Evolutionary conservation across 2,329 filamentous ascomycete species (phyloP).

Genomic region (Chaetomiaceae sp.): DNA sequence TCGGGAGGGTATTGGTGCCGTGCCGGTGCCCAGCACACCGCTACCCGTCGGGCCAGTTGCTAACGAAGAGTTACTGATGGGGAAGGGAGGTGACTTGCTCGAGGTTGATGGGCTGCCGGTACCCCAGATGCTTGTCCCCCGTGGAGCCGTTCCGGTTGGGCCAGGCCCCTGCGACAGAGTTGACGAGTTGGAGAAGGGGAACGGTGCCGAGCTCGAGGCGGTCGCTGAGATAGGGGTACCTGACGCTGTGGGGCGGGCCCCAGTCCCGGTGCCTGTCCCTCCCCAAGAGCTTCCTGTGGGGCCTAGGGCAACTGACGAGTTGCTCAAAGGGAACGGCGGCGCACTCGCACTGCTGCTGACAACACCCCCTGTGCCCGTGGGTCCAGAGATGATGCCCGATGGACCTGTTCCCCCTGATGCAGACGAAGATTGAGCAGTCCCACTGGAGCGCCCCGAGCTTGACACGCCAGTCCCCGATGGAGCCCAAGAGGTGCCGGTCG

Average conservation of each 20-base stretch:
- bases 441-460: background rate
- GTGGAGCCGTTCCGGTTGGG: background rate
- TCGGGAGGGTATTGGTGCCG: background rate
- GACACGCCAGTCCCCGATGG: background rate
- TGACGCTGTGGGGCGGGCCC: background rate
- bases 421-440: background rate
- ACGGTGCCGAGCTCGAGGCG: slow-evolving; percentile 5
- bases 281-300: no score
- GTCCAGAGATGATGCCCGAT: background rate
- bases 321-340: slow-evolving; percentile 14
- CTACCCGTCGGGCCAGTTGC: background rate
- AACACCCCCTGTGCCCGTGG: background rate
- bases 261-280: slow-evolving; percentile 8
- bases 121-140: background rate
- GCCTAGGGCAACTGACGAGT: slow-evolving; percentile 3
- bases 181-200: slow-evolving; percentile 10
- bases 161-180: background rate
- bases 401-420: slow-evolving; percentile 3
- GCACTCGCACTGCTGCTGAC: slow-evolving; percentile 1
- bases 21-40: background rate
- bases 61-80: slow-evolving; percentile 9
- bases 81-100: slow-evolving; percentile 4
- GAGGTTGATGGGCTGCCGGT: background rate
- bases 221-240: background rate
- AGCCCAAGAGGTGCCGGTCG: background rate